phyloP scores from a whole-genome alignment of 2,329 filamentous ascomycete genomes.

The Paradendryphiella salina region DNA sequence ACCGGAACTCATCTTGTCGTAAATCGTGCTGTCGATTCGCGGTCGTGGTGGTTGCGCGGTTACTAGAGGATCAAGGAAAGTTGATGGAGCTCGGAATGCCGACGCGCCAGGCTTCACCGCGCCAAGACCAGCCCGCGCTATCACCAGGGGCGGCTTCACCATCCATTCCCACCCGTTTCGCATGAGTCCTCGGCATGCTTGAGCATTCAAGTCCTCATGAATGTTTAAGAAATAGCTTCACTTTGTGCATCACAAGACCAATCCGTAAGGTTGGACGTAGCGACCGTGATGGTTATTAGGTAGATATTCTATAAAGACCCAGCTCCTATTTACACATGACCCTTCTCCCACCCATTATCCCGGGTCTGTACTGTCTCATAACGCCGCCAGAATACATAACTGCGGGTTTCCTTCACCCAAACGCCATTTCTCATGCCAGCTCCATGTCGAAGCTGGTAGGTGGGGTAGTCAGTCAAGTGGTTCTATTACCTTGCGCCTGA shows the following conservation, averaged over 20 bases:
- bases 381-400: slow-evolving; percentile 21
- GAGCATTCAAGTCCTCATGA: too few relatives aligned
- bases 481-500: slow-evolving; percentile 3
- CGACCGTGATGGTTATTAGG: slow-evolving; percentile 39
- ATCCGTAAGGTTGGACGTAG: slow-evolving; percentile 9
- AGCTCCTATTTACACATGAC: slow-evolving; percentile 24
- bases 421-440: slow-evolving; percentile 25
- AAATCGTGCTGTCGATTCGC: slow-evolving; percentile 1
- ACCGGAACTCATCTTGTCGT: slow-evolving; percentile 31
- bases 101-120: slow-evolving; percentile 28
- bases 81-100: slow-evolving; percentile 26
- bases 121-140: slow-evolving; percentile 22
- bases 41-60: slow-evolving; percentile 15
- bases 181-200: neutral
- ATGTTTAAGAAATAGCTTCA: neutral
- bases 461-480: neutral
- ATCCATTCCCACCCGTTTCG: neutral
- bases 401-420: slow-evolving; percentile 24
- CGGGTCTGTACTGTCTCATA: slow-evolving; percentile 19
- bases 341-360: slow-evolving; percentile 34
- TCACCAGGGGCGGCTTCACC: slow-evolving; percentile 4
- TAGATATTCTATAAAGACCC: slow-evolving; percentile 28
- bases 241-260: neutral
- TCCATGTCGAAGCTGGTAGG: slow-evolving; percentile 11
- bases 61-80: slow-evolving; percentile 29